Evolutionary conservation across 1,284 basidiomycete genomes (phyloP).

Genomic region (Cystobasidiaceae sp.): DNA sequence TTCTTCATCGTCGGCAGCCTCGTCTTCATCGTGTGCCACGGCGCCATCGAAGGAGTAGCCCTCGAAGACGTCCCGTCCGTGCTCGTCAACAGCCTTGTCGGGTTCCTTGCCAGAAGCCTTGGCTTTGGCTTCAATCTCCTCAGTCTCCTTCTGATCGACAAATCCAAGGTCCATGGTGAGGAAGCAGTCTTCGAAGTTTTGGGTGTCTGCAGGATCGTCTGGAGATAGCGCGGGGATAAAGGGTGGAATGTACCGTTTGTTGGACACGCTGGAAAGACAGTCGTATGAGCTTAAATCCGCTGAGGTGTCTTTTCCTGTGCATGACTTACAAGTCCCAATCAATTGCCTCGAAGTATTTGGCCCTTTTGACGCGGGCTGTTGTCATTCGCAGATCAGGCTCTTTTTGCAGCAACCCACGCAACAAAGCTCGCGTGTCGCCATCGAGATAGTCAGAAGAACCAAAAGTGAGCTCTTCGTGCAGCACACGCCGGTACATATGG

Average conservation of each 20-base stretch:
- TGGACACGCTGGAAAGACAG: constrained; percentile 58
- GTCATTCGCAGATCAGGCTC: constrained; percentile 84
- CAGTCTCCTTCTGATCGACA: constrained; percentile 22
- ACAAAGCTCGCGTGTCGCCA: constrained; percentile 87
- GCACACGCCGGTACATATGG: constrained; percentile 86
- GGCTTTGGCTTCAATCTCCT: constrained; percentile 10
- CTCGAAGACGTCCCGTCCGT: constrained; percentile 31
- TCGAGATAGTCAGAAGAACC: constrained; percentile 76
- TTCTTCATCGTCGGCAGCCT: not conserved
- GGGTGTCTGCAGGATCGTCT: constrained; percentile 86
- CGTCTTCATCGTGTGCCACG: not conserved
- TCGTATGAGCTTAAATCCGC: constrained; percentile 59
- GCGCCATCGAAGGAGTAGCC: constrained; percentile 29
- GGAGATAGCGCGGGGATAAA: constrained; percentile 93
- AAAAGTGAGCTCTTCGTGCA: constrained; percentile 82
- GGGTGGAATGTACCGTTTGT: constrained; percentile 94
- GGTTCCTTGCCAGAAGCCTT: constrained; percentile 18
- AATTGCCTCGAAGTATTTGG: constrained; percentile 94
- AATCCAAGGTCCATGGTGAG: constrained; percentile 55
- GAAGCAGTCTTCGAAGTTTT: constrained; percentile 97
- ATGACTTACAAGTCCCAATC: constrained; percentile 35
- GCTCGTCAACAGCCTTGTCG: constrained; percentile 27
- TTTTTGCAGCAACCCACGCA: constrained; percentile 85
- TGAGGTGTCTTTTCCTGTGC: not conserved
- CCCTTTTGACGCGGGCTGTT: constrained; percentile 85